Evolutionary conservation across 2,329 filamentous ascomycete genomes (phyloP).

Genomic region (Cladosporium sp.): DNA sequence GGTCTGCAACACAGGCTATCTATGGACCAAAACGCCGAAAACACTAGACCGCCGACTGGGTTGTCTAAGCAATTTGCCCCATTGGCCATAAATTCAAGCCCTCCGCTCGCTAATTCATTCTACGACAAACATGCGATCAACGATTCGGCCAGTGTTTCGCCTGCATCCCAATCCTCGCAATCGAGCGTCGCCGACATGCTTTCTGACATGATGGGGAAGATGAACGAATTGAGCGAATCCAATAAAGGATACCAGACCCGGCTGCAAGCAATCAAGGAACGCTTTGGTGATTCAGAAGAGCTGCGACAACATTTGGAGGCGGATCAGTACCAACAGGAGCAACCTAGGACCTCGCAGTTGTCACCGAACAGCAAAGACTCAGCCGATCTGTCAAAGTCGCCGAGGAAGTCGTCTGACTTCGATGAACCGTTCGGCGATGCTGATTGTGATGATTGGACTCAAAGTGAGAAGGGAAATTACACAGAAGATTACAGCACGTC

Average conservation of each 20-base stretch:
- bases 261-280: slow-evolving; percentile 11
- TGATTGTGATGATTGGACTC: neutral
- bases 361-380: slow-evolving; percentile 6
- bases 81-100: neutral
- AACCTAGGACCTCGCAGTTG: neutral
- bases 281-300: slow-evolving; percentile 1
- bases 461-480: slow-evolving; percentile 1
- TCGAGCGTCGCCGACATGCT: slow-evolving; percentile 10
- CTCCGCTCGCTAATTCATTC: neutral
- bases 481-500: slow-evolving; percentile 6
- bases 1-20: neutral
- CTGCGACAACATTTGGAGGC: slow-evolving; percentile 2
- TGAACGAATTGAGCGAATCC: slow-evolving; percentile 2
- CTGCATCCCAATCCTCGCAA: slow-evolving; percentile 1
- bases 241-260: slow-evolving; percentile 10
- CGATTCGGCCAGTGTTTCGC: slow-evolving; percentile 1
- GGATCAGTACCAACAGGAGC: neutral
- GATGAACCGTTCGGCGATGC: neutral
- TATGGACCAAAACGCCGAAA: neutral
- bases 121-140: neutral
- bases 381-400: slow-evolving; percentile 4
- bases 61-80: neutral
- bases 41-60: neutral
- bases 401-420: neutral
- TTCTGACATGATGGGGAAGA: slow-evolving; percentile 10